Percentiles rank a stretch among this genome's conserved stretches.
These are phyloP conservation scores for Ceratobasidium sp. DNA, from an alignment of 1,284 basidiomycete species.

Conservation along the genomic window DNA sequence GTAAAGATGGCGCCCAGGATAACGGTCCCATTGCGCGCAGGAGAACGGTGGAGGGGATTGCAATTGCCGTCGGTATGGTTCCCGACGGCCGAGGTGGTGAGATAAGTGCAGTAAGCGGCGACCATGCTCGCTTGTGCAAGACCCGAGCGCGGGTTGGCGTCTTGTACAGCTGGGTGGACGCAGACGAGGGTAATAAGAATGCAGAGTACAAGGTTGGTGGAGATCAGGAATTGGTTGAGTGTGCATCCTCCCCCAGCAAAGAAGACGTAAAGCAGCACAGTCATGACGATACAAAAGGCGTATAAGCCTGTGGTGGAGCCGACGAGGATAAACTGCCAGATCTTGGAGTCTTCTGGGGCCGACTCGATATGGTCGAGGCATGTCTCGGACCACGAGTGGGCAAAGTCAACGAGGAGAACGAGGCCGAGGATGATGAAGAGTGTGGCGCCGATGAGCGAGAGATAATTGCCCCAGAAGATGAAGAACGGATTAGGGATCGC, in stretches of 20 bases:
- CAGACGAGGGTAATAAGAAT: constrained; percentile 83
- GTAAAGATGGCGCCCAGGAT: constrained; percentile 94
- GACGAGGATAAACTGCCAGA: constrained; percentile 97
- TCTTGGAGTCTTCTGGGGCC: constrained; percentile 70
- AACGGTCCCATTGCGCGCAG: constrained; percentile 85
- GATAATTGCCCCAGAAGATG: constrained; percentile 95
- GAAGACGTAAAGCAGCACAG: constrained; percentile 88
- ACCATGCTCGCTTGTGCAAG: constrained; percentile 97
- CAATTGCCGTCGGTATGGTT: constrained; percentile 83
- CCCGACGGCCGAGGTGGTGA: constrained; percentile 91
- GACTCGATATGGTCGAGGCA: constrained; percentile 96
- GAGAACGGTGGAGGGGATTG: constrained; percentile 78
- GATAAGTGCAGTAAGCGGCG: constrained; percentile 95
- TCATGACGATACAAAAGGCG: constrained; percentile 79
- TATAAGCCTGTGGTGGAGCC: constrained; percentile 93
- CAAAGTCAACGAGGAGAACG: constrained; percentile 97
- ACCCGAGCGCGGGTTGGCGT: constrained; percentile 92
- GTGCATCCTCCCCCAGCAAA: constrained; percentile 88
- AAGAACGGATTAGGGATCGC: constrained; percentile 94
- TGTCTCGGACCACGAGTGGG: constrained; percentile 97
- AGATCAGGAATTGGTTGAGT: constrained; percentile 94
- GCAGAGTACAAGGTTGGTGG: constrained; percentile 86
- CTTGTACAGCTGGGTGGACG: constrained; percentile 87
- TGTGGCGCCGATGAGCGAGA: constrained; percentile 88
- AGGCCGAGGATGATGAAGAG: constrained; percentile 96